phyloP scores from a whole-genome alignment of 1,284 basidiomycete genomes.

The Trametes versicolor region DNA sequence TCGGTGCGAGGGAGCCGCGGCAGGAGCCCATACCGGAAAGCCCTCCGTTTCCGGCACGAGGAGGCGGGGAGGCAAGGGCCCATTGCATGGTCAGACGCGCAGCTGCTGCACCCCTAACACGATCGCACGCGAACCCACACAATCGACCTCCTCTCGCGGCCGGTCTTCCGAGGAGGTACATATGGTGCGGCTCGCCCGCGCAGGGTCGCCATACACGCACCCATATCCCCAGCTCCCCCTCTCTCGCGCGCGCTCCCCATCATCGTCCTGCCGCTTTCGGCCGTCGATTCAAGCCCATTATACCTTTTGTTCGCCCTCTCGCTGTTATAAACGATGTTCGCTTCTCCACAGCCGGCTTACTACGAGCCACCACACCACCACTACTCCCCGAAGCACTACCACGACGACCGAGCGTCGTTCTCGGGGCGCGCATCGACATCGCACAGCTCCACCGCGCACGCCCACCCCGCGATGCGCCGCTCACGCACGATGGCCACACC shows the following conservation, averaged over 20 bases:
- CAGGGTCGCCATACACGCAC: slow-evolving; percentile 17
- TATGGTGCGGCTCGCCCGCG: slow-evolving; percentile 21
- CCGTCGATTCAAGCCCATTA: neutral
- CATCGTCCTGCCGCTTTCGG: slow-evolving; percentile 11
- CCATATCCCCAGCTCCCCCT: slow-evolving; percentile 7
- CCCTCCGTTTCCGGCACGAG: slow-evolving; percentile 42
- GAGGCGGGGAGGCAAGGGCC: slow-evolving; percentile 40
- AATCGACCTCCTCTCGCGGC: slow-evolving; percentile 24
- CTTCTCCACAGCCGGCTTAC: slow-evolving; percentile 22
- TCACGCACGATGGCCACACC: slow-evolving; percentile 30
- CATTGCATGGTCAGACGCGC: slow-evolving; percentile 34
- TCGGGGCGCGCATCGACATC: slow-evolving; percentile 22
- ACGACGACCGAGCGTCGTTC: slow-evolving; percentile 26
- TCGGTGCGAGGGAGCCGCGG: slow-evolving; percentile 19
- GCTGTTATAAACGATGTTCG: slow-evolving; percentile 16
- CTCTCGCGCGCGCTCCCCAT: slow-evolving; percentile 5
- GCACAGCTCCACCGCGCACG: slow-evolving; percentile 20
- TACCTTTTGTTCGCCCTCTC: slow-evolving; percentile 5
- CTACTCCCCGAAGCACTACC: slow-evolving; percentile 26
- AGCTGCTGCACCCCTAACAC: slow-evolving; percentile 35
- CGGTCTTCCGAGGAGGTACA: slow-evolving; percentile 30
- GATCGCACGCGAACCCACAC: slow-evolving; percentile 24
- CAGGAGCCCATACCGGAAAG: slow-evolving; percentile 26
- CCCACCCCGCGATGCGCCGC: slow-evolving; percentile 22
- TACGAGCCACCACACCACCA: slow-evolving; percentile 23